Evolutionary conservation across 2,329 filamentous ascomycete genomes (phyloP), one percentile per base, ranked within the genome.

Genomic region (Penicillium thymicola): DNA sequence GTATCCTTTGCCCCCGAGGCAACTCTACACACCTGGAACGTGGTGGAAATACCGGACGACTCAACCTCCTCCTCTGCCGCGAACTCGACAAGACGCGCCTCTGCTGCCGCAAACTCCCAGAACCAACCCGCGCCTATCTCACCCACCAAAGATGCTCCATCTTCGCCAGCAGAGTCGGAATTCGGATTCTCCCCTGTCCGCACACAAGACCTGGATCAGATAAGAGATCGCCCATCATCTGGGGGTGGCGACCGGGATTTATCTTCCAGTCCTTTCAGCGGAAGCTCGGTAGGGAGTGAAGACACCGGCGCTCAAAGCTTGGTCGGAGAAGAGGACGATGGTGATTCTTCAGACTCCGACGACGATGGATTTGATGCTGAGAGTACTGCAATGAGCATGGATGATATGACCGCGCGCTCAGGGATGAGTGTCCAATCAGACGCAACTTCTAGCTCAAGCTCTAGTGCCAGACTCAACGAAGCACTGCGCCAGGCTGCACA

Each of bases 1-100:
- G 94, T 99, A 34, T 97, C 93, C 0, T 99, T 99, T 74, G 94
- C 94, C 5, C 94, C 94, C 1, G 94, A 99, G 76, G 94, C 94
- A 13, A 99, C 94, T 4, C 81, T 99, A 36, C 94, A 99, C 72
- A 99, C 94, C 0, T 97, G 96, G 82, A 92, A 97, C 69, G 92
- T 94, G 54, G 85, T 97, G 43, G 93, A 97, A 69, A 89, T 92
- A 60, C 83, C 86, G 70, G 91, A 92, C 68, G 92, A 97, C 70
- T 90, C 90, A 21, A 95, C 92, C 1, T 89, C 88, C 14, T 87
- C 85, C 11, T 88, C 86, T 7, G 82, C 83, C 8, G 89, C 89
- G 0, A 89, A 93, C 61, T 86, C 87, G 11, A 90, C 89, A 13
- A 81, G 90, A 64, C 83, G 89, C 60, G 85, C 87, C 51, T 94